Evolutionary conservation across 805 yeast genomes (phyloP).

Genomic region (Candida endomychidarum): DNA sequence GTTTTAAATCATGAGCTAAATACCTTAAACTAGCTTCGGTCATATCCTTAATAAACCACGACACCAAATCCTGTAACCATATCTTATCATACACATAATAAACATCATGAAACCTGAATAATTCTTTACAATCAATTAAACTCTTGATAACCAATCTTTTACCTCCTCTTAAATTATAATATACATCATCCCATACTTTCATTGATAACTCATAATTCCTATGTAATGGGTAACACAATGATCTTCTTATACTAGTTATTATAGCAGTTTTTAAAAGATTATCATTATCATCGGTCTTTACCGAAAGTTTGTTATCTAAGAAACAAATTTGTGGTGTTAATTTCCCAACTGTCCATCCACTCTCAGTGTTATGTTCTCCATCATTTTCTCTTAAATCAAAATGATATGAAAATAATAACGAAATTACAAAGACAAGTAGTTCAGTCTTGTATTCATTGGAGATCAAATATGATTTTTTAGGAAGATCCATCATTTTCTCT

Average conservation of each 20-base stretch:
- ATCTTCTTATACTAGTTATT: constrained; percentile 65
- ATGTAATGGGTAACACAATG: constrained; percentile 78
- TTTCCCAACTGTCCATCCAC: constrained; percentile 93
- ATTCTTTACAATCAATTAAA: constrained; percentile 61
- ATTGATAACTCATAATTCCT: constrained; percentile 61
- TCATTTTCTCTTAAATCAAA: constrained; percentile 76
- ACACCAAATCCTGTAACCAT: constrained; percentile 71
- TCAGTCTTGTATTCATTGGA: constrained; percentile 48
- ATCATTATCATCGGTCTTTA: constrained; percentile 18
- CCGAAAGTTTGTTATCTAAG: constrained; percentile 59
- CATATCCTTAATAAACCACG: constrained; percentile 70
- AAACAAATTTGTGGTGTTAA: constrained; percentile 74
- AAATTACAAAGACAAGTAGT: constrained; percentile 61
- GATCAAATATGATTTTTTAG: constrained; percentile 59
- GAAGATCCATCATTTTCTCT: constrained; percentile 66
- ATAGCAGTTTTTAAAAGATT: constrained; percentile 52
- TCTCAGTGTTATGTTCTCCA: constrained; percentile 73
- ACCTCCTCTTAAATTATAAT: constrained; percentile 64
- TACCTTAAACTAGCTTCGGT: constrained; percentile 58
- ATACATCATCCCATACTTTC: constrained; percentile 75
- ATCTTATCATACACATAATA: constrained; percentile 82
- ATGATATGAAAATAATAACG: constrained; percentile 68
- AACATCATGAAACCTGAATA: constrained; percentile 79
- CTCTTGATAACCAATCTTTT: constrained; percentile 61
- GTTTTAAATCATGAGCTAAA: constrained; percentile 64